Base-by-base conservation (phyloP, 1,284 basidiomycete species). In the Moesziomyces sp. region DNA sequence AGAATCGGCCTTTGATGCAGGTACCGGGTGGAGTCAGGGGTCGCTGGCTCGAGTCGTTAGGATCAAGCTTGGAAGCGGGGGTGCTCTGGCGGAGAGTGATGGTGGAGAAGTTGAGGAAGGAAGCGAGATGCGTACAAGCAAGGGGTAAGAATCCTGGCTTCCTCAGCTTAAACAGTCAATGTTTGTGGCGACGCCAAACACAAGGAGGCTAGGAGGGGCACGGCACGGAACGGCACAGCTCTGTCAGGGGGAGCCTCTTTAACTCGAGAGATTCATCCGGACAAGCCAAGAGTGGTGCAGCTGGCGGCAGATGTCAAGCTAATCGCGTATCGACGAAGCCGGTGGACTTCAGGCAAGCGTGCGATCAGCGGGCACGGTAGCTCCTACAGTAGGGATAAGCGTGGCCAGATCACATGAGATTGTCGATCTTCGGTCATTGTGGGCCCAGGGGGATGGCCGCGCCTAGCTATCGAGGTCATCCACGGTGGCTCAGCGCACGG, bases 71-170 rank as follows among this genome's bases (percentile, higher is more conserved):
- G 38, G 16, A 18, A 40, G 38, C 13, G 5, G 16, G 18, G 38
- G 38, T 43, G 40, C 24, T 4, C 7, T 21, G 45, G 19, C 8
- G 13, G 52, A 24, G 10, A n/a, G 26, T 26, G 52, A 46, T 26
- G 52, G 34, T 24, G 30, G 6, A 18, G 44, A 45, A 16, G n/a
- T 42, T 44, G 49, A 51, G 42, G 57, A 21, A 40, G 44, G 43
- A 42, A 38, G 19, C 14, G 19, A 16, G 45, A 7, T 1, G 23
- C 47, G 49, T 51, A 28, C 3, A 56, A 42, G 60, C 54, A 63
- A 63, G 60, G 60, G 60, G 60, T 11, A 35, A 21, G 14, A 30
- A 55, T 52, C 45, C 46, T 46, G 54, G 45, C 38, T 45, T 28
- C 26, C 43, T 9, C 19, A 47, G 23, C 34, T 35, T 52, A 40